phyloP scores from a whole-genome alignment of 2,329 filamentous ascomycete genomes.

The Cladosporium sp. region DNA sequence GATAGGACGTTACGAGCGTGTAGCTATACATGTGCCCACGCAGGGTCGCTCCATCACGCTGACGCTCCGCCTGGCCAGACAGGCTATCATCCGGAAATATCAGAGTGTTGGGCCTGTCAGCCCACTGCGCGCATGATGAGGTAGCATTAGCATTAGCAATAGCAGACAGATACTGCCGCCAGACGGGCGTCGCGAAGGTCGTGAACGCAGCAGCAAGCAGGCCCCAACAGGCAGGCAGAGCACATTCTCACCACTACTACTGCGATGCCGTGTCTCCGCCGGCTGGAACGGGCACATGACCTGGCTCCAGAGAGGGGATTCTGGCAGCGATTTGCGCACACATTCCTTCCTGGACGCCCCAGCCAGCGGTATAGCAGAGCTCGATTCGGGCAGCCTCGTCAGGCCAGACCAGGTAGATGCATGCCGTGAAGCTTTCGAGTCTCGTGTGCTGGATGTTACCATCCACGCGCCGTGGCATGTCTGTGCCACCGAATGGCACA shows the following conservation, averaged over 20 bases:
- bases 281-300: constrained; percentile 1
- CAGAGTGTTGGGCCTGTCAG: constrained; percentile 13
- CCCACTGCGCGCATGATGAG: constrained; percentile 2
- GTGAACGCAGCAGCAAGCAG: not conserved
- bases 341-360: not conserved
- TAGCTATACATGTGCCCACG: constrained; percentile 10
- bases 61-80: constrained; percentile 1
- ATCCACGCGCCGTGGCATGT: constrained; percentile 15
- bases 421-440: constrained; percentile 10
- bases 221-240: not conserved
- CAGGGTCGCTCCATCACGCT: constrained; percentile 10
- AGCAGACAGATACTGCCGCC: not conserved
- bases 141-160: not conserved
- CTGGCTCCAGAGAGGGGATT: not conserved
- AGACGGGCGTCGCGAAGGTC: not conserved
- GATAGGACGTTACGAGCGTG: not conserved
- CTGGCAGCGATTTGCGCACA: not conserved
- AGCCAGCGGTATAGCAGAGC: not conserved
- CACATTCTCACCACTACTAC: not conserved
- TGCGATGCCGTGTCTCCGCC: constrained; percentile 5
- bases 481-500: constrained; percentile 10
- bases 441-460: constrained; percentile 5
- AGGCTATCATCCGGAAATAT: constrained; percentile 3
- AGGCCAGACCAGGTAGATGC: constrained; percentile 1
- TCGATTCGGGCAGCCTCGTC: not conserved